Conservation (phyloP, 352 stramenopile species). For the Phytophthora cactorum region DNA sequence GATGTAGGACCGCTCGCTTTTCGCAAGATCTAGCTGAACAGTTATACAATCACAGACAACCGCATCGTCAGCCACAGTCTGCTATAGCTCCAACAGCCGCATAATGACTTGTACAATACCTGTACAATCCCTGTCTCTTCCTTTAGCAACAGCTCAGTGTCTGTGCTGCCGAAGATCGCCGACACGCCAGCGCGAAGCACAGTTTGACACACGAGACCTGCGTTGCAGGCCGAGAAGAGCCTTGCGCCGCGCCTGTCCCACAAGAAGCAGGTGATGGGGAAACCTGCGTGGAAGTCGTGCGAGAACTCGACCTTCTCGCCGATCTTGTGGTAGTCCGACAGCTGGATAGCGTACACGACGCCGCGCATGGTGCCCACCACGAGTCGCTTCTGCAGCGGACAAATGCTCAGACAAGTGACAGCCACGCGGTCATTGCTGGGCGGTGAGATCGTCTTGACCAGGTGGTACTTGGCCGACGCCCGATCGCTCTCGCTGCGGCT, state of each 20-base stretch:
- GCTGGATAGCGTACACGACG: conserved; percentile 81
- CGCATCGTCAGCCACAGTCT: background rate
- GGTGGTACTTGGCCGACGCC: conserved; percentile 63
- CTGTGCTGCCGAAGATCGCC: conserved; percentile 80
- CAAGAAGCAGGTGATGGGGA: conserved; percentile 81
- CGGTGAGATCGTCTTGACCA: conserved; percentile 89
- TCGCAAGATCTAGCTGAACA: conserved; percentile 67
- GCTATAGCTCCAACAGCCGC: background rate
- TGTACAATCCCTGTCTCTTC: conserved; percentile 89
- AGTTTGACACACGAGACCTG: conserved; percentile 78
- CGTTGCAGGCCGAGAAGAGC: conserved; percentile 86
- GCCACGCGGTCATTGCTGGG: conserved; percentile 73
- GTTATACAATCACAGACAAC: background rate
- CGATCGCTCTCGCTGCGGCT: conserved; percentile 41
- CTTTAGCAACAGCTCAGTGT: conserved; percentile 87
- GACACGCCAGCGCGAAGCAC: conserved; percentile 82
- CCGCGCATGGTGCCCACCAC: conserved; percentile 82
- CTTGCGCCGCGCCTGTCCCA: conserved; percentile 75
- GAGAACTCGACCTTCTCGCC: conserved; percentile 90
- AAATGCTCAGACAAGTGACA: conserved; percentile 83
- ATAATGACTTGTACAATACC: conserved; percentile 18
- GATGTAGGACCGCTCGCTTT: conserved; percentile 60
- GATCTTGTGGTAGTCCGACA: conserved; percentile 88
- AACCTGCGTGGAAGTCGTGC: conserved; percentile 84
- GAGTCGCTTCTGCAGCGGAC: conserved; percentile 78